A percentile compares a stretch with the other conserved stretches of the same genome.
These are phyloP conservation scores for Lichtheimia ornata DNA, from an alignment of 371 early-diverging fungal species.

Conservation along the genomic window DNA sequence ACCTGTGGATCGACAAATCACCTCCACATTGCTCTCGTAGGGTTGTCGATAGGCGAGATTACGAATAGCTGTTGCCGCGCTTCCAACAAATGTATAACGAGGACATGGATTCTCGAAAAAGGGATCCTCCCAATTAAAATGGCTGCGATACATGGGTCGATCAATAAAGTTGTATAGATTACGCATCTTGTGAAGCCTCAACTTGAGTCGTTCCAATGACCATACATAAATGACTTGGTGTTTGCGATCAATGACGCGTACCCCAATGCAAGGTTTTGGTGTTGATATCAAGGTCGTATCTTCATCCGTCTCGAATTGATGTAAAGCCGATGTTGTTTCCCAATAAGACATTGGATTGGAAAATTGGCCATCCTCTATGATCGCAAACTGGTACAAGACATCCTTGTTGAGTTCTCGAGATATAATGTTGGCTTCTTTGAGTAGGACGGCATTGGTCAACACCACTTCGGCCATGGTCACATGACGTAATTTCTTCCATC, in stretches of 20 bases:
- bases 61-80: conserved; percentile 56
- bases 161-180: conserved; percentile 73
- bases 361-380: conserved; percentile 60
- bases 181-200: conserved; percentile 74
- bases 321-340: conserved; percentile 60
- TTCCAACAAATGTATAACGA: conserved; percentile 70
- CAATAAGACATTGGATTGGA: conserved; percentile 60
- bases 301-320: conserved; percentile 59
- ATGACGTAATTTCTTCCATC: conserved; percentile 66
- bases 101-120: conserved; percentile 67
- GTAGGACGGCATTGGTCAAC: conserved; percentile 64
- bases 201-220: conserved; percentile 70
- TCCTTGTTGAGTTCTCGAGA: conserved; percentile 77
- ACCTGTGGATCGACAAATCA: conserved; percentile 63
- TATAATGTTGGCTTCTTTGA: conserved; percentile 90
- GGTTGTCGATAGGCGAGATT: conserved; percentile 53
- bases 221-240: conserved; percentile 75
- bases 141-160: conserved; percentile 67
- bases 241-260: conserved; percentile 72
- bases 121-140: conserved; percentile 74
- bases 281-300: conserved; percentile 44
- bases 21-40: conserved; percentile 56
- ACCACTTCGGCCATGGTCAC: conserved; percentile 77
- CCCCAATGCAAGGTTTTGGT: conserved; percentile 60
- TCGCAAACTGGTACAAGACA: conserved; percentile 80